A percentile compares a stretch with the other conserved stretches of the same genome.
These are phyloP conservation scores for Diaporthe longicolla DNA, from an alignment of 2,329 filamentous ascomycete species.

Conservation along the genomic window DNA sequence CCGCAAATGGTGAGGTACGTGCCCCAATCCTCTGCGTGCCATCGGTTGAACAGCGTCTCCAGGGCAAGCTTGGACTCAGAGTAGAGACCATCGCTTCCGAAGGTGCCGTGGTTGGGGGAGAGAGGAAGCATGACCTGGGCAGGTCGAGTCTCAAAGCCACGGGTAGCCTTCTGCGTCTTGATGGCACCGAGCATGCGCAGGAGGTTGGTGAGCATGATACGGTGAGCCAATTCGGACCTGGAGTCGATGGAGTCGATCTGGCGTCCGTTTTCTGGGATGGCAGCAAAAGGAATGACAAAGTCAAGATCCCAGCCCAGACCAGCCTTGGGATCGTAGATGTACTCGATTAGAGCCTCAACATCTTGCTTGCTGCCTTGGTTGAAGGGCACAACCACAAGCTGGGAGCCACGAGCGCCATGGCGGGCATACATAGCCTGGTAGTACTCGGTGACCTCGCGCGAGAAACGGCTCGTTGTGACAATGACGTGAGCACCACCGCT, in stretches of 20 bases:
- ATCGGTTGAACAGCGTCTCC: conserved; percentile 98
- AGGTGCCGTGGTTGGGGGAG: conserved; percentile 98
- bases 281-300: conserved; percentile 95
- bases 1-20: conserved; percentile 99
- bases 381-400: conserved; percentile 98
- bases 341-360: conserved; percentile 91
- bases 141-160: conserved; percentile 93
- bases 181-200: conserved; percentile 90
- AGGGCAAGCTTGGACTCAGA: conserved; percentile 97
- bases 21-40: conserved; percentile 97
- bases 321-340: conserved; percentile 97
- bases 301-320: conserved; percentile 99
- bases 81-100: conserved; percentile 97
- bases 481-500: conserved; percentile 97
- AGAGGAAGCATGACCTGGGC: conserved; percentile 96
- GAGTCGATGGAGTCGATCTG: conserved; percentile 98
- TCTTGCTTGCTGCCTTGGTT: conserved; percentile 99
- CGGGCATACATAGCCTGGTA: conserved; percentile 99
- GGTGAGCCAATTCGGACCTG: conserved; percentile 96
- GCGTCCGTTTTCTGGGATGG: conserved; percentile 96
- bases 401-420: conserved; percentile 92
- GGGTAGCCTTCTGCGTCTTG: conserved; percentile 89
- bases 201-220: conserved; percentile 99
- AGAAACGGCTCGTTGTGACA: conserved; percentile 97
- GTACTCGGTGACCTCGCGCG: conserved; percentile 97